phyloP scores from a whole-genome alignment of 192 early-diverging fungal genomes.

The Rhizoclosmatium globosum region DNA sequence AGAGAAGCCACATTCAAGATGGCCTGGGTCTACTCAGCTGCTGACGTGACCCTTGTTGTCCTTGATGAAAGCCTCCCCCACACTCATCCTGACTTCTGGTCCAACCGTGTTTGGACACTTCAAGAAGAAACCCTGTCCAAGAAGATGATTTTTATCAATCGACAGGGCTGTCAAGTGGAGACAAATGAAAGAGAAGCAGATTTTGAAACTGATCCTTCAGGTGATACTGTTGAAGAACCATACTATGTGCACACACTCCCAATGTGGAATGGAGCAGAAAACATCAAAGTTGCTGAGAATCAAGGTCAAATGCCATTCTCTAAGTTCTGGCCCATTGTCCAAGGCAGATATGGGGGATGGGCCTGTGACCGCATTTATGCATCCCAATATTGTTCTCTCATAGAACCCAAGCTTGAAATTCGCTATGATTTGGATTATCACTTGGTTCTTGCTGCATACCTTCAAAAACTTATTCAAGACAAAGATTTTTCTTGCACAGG shows the following conservation, averaged over 20 bases:
- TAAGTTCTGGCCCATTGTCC: neutral
- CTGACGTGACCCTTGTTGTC: neutral
- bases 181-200: neutral
- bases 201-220: too few species aligned
- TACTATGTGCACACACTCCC: too few species aligned
- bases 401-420: constrained; percentile 1
- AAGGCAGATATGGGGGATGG: neutral
- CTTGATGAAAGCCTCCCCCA: neutral
- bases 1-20: constrained; percentile 20
- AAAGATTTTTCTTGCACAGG: neutral
- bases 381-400: constrained; percentile 1
- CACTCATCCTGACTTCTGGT: neutral
- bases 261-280: neutral
- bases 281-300: neutral
- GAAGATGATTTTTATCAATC: constrained; percentile 8
- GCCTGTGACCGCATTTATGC: constrained; percentile 4
- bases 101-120: constrained; percentile 1
- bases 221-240: too few species aligned
- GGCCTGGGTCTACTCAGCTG: constrained; percentile 14
- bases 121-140: constrained; percentile 12
- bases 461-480: neutral
- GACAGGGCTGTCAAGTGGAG: neutral
- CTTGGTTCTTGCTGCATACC: neutral
- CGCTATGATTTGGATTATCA: constrained; percentile 5
- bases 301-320: neutral